These are phyloP conservation scores for Rhamnella rubrinervis DNA, from an alignment of 331 rosid species.

Conservation along the genomic window DNA sequence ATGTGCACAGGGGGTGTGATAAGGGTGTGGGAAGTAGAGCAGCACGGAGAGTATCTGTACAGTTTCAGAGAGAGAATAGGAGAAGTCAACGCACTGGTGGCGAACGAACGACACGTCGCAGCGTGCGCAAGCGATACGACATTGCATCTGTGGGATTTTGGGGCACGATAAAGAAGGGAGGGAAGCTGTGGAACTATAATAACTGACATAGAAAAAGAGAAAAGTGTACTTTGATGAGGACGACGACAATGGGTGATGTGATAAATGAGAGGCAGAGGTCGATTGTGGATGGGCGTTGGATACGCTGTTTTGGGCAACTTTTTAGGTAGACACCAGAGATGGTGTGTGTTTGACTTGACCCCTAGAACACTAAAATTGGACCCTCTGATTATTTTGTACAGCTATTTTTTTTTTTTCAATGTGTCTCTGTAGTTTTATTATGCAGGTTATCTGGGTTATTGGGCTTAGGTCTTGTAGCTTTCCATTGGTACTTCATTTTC, in stretches of 20 bases:
- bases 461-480: no score
- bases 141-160: slow-evolving; percentile 74
- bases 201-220: no score
- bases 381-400: background rate
- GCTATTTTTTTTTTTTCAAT: background rate
- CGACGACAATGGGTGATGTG: background rate
- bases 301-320: slow-evolving; percentile 25
- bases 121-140: slow-evolving; percentile 30
- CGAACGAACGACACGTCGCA: slow-evolving; percentile 66
- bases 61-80: slow-evolving; percentile 25
- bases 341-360: slow-evolving; percentile 3
- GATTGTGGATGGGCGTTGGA: slow-evolving; percentile 20
- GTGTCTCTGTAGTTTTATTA: background rate
- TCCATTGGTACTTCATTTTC: no score
- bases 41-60: slow-evolving; percentile 11
- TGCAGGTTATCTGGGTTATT: background rate
- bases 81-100: slow-evolving; percentile 39
- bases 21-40: slow-evolving; percentile 55
- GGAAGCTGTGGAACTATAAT: background rate
- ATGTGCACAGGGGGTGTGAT: slow-evolving; percentile 37
- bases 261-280: background rate
- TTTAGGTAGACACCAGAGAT: background rate
- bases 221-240: no score
- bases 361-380: background rate
- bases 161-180: slow-evolving; percentile 23